Conservation (phyloP, 1,284 basidiomycete species). For the Malassezia dermatis region DNA sequence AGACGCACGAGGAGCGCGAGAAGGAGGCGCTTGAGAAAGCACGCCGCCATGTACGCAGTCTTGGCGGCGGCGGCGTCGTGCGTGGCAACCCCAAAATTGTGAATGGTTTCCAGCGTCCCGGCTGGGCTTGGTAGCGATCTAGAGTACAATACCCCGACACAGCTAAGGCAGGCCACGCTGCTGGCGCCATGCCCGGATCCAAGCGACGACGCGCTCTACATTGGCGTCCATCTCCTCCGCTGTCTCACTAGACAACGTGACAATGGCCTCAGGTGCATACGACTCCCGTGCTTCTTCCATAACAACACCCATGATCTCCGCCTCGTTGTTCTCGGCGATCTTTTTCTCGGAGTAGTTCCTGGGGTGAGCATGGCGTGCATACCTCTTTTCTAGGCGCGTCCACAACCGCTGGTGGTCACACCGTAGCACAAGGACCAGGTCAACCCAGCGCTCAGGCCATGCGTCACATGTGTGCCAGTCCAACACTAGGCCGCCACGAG, state of each 20-base stretch:
- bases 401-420: constrained; percentile 84
- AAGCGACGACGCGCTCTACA: constrained; percentile 68
- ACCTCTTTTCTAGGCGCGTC: constrained; percentile 87
- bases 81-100: constrained; percentile 28
- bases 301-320: constrained; percentile 93
- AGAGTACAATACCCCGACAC: not conserved
- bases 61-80: constrained; percentile 53
- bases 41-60: constrained; percentile 65
- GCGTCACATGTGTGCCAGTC: constrained; percentile 95
- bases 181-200: constrained; percentile 69
- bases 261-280: constrained; percentile 73
- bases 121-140: constrained; percentile 34
- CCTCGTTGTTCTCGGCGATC: constrained; percentile 95
- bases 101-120: constrained; percentile 40
- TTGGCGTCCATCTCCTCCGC: constrained; percentile 76
- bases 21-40: constrained; percentile 59
- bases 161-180: constrained; percentile 49
- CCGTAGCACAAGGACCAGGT: constrained; percentile 85
- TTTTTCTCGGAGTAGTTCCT: constrained; percentile 84
- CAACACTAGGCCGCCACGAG: constrained; percentile 62
- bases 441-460: constrained; percentile 92
- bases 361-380: not conserved
- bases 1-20: constrained; percentile 63
- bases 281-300: constrained; percentile 75
- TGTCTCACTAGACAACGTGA: constrained; percentile 71